Evolutionary conservation across 371 early-diverging fungal species (phyloP), one percentile per base, ranked within the genome.

Genomic region (Neoconidiobolus thromboides): DNA sequence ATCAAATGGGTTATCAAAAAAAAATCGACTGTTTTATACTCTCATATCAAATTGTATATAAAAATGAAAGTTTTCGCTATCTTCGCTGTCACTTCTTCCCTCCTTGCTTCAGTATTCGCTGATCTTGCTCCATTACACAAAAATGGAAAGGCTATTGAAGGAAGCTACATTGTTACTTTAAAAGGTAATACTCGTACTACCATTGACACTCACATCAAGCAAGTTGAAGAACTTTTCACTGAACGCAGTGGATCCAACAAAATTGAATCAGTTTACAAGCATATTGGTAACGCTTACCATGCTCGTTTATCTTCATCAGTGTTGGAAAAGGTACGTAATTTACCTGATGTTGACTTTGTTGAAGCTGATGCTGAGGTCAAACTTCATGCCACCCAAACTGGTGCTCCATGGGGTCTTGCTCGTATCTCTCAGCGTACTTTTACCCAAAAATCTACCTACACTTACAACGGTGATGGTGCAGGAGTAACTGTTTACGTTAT

Each of bases 161-260:
- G 87, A 67, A 79, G 77, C 49, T 93, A 93, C 76, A 85, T 91
- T 57, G 83, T 91, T 43, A 83, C 89, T 15, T 79, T 90, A 68
- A 88, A 89, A 71, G 69, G 77, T 53, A 66, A 81, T 41, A 64
- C 48, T 15, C 26, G 50, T 5, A 26, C 48, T 5, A 14, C 43
- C 12, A 2, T 56, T 38, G 57, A 56, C 5, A 14, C n/a, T 44
- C 57, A 56, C 9, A 5, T 56, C 2, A 44, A 12, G 6, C 2
- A 3, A 5, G 43, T 56, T 7, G 43, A 14, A 9, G 7, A 10
- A 4, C 39, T 56, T 3, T 56, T 56, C 14, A 43, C 3, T 26
- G 48, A 10, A n/a, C 14, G 52, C 3, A 38, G n/a, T 12, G 67
- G 64, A 12, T 57, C 50, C 39, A 62, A 61, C 58, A 51, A 36